A percentile compares a stretch with the other conserved stretches of the same genome.
Conservation (phyloP, 805 yeast genomes). For the Starmerella geochares region DNA sequence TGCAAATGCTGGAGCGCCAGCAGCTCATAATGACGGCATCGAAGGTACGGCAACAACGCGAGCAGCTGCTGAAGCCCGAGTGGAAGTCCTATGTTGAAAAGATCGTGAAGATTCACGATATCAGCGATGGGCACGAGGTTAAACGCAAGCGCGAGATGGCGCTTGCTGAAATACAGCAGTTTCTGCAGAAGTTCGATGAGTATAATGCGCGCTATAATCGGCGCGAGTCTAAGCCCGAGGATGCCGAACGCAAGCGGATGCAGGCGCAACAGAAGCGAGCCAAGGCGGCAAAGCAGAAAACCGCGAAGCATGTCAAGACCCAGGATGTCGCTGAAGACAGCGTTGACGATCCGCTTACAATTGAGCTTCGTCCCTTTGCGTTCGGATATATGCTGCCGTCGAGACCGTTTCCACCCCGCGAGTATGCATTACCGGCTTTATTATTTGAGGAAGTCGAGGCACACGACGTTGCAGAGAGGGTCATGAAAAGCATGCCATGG, state of each 20-base stretch:
- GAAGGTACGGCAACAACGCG: slow-evolving; percentile 34
- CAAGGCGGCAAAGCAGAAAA: not conserved
- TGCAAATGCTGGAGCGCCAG: slow-evolving; percentile 46
- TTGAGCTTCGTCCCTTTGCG: slow-evolving; percentile 19
- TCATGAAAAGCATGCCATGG: not conserved
- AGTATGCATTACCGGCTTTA: slow-evolving; percentile 17
- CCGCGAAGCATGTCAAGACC: not conserved
- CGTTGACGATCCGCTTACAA: not conserved
- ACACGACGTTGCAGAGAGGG: slow-evolving; percentile 12
- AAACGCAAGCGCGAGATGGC: slow-evolving; percentile 44
- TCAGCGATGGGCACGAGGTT: slow-evolving; percentile 42
- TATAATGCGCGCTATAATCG: slow-evolving; percentile 10
- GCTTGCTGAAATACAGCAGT: slow-evolving; percentile 36
- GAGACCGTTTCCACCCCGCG: slow-evolving; percentile 19
- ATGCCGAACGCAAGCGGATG: not conserved
- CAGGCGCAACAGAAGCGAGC: slow-evolving; percentile 7
- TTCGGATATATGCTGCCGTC: slow-evolving; percentile 22
- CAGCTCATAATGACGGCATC: slow-evolving; percentile 50
- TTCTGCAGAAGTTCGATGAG: slow-evolving; percentile 26
- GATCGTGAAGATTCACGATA: slow-evolving; percentile 44
- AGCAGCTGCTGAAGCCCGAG: slow-evolving; percentile 38
- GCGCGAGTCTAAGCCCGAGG: slow-evolving; percentile 13
- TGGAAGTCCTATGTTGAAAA: slow-evolving; percentile 41
- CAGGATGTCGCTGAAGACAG: not conserved
- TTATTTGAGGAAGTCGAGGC: slow-evolving; percentile 14